phyloP scores from a whole-genome alignment of 129 eudicot species.

The Chrysanthemum seticuspe region DNA sequence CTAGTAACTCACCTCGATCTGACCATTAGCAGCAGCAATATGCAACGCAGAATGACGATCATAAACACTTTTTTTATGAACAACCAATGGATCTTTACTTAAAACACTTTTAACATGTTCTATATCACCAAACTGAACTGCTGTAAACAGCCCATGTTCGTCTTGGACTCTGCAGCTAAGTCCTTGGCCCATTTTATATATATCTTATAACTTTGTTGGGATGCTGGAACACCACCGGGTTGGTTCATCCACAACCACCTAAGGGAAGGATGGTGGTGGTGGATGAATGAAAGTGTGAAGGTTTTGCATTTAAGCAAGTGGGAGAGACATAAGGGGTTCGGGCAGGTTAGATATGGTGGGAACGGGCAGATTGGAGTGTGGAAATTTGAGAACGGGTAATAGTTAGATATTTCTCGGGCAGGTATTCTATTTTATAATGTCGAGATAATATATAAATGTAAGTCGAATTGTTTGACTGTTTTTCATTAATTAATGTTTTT shows the following conservation, averaged over 20 bases:
- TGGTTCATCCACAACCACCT: conserved; percentile 39
- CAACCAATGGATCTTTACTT: conserved; percentile 43
- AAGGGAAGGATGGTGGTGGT: conserved; percentile 14
- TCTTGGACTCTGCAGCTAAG: conserved; percentile 52
- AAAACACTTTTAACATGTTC: conserved; percentile 44
- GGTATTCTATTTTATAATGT: conserved; percentile 8
- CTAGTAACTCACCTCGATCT: conserved; percentile 56
- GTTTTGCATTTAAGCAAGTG: conserved; percentile 34
- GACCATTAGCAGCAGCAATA: conserved; percentile 86
- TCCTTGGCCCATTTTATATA: conserved; percentile 60
- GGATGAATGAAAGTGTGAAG: conserved; percentile 25
- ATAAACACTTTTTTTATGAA: conserved; percentile 36
- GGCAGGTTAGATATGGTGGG: conserved; percentile 24
- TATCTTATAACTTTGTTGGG: not conserved
- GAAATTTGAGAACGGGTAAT: conserved; percentile 39
- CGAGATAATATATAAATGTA: not conserved
- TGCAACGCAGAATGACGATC: conserved; percentile 66
- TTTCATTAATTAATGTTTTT: not conserved
- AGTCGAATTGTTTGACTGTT: conserved; percentile 24
- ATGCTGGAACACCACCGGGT: conserved; percentile 18
- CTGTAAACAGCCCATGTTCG: conserved; percentile 56
- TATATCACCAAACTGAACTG: conserved; percentile 64
- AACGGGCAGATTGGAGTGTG: conserved; percentile 17
- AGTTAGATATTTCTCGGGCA: conserved; percentile 63
- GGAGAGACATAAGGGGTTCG: conserved; percentile 20